Evolutionary conservation across 2,329 filamentous ascomycete genomes (phyloP).

Genomic region (Pseudogymnoascus destructans): DNA sequence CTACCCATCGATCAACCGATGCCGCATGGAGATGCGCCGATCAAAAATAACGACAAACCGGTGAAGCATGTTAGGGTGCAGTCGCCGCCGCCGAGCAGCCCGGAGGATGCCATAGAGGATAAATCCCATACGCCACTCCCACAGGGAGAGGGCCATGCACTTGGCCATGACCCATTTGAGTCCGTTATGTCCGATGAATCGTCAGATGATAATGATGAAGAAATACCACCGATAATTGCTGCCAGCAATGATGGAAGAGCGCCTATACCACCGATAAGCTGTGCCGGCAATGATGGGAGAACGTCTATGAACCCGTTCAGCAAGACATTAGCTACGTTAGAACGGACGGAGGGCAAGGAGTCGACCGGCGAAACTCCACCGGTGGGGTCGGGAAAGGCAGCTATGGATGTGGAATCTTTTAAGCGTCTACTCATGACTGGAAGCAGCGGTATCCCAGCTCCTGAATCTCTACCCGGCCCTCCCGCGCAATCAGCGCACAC

Average conservation of each 20-base stretch:
- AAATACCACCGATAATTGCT: slow-evolving; percentile 15
- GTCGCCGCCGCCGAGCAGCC: slow-evolving; percentile 45
- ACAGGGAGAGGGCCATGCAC: slow-evolving; percentile 21
- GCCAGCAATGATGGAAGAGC: no score
- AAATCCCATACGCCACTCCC: slow-evolving; percentile 23
- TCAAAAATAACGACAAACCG: slow-evolving; percentile 33
- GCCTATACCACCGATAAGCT: slow-evolving; percentile 14
- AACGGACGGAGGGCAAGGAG: slow-evolving; percentile 25
- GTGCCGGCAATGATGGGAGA: slow-evolving; percentile 7
- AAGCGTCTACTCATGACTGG: slow-evolving; percentile 65
- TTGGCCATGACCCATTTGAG: slow-evolving; percentile 23
- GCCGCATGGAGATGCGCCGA: slow-evolving; percentile 13
- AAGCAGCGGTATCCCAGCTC: slow-evolving; percentile 32
- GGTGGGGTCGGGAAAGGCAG: slow-evolving; percentile 27
- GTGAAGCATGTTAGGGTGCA: slow-evolving; percentile 56
- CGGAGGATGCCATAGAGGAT: slow-evolving; percentile 18
- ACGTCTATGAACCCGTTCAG: slow-evolving; percentile 42
- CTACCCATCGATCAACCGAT: slow-evolving; percentile 5
- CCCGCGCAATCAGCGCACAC: slow-evolving; percentile 20
- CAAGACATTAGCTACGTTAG: slow-evolving; percentile 40
- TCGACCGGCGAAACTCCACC: background rate
- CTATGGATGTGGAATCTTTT: slow-evolving; percentile 67
- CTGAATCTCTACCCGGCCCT: slow-evolving; percentile 20
- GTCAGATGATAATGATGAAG: slow-evolving; percentile 18
- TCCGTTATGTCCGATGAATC: slow-evolving; percentile 24